Evolutionary conservation across 352 stramenopile genomes (phyloP).

Genomic region (Phytophthora quininea): DNA sequence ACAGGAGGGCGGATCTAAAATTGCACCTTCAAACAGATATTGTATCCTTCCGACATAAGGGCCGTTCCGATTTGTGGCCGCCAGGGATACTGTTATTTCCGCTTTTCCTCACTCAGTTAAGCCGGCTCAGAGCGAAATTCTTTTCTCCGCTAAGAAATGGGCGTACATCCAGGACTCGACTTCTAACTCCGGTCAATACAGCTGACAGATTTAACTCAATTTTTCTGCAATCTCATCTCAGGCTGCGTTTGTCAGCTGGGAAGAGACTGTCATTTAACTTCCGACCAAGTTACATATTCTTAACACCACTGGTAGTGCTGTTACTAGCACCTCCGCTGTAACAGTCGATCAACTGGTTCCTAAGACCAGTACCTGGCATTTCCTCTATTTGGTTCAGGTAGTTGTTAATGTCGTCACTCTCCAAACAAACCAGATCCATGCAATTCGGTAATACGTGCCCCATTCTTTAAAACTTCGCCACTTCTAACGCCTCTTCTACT

Average conservation of each 20-base stretch:
- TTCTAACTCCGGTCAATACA: slow-evolving; percentile 8
- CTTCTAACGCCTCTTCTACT: not conserved
- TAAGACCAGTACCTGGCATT: slow-evolving; percentile 16
- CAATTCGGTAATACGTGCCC: not conserved
- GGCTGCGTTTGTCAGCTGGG: slow-evolving; percentile 19
- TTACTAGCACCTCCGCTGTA: slow-evolving; percentile 1
- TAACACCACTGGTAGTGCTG: not conserved
- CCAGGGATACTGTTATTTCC: slow-evolving; percentile 1
- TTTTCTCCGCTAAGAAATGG: slow-evolving; percentile 20
- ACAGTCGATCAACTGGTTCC: slow-evolving; percentile 14
- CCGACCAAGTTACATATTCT: slow-evolving; percentile 21
- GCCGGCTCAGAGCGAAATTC: slow-evolving; percentile 1
- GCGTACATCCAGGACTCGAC: slow-evolving; percentile 17
- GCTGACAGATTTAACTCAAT: slow-evolving; percentile 23
- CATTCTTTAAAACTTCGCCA: not conserved
- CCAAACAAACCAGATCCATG: slow-evolving; percentile 3
- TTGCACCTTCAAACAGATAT: too few species aligned
- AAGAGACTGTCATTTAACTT: slow-evolving; percentile 22
- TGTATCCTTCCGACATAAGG: too few species aligned
- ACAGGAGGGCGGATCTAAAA: too few species aligned
- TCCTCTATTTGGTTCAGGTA: slow-evolving; percentile 13
- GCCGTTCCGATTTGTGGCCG: too few species aligned
- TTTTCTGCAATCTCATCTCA: slow-evolving; percentile 15
- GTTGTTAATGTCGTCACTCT: slow-evolving; percentile 9
- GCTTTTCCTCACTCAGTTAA: slow-evolving; percentile 16